These are phyloP conservation scores for Magnolia officinalis DNA, from an alignment of 164 flowering plant species.

Conservation along the genomic window DNA sequence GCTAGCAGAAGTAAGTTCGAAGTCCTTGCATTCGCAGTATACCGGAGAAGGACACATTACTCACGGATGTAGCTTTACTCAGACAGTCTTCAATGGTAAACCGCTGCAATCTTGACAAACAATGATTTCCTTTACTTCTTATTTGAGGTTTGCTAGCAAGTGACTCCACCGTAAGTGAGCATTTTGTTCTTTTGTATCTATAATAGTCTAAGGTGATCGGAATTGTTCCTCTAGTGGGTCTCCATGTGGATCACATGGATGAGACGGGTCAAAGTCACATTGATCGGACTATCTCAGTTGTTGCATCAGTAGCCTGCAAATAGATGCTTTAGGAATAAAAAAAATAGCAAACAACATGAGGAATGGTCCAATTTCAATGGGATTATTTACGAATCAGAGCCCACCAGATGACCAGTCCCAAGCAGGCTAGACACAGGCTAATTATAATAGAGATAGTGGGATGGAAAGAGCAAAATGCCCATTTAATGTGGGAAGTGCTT, in stretches of 20 bases:
- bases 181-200: not conserved
- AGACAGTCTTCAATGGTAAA: constrained; percentile 88
- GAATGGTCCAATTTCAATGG: not conserved
- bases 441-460: not conserved
- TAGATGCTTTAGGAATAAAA: too few species aligned
- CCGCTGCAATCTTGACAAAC: not conserved
- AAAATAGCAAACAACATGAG: not conserved
- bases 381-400: not conserved
- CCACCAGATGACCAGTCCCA: not conserved
- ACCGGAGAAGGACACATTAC: constrained; percentile 57
- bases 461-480: not conserved
- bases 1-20: constrained; percentile 24
- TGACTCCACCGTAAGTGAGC: too few species aligned
- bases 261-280: too few species aligned
- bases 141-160: too few species aligned
- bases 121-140: not conserved
- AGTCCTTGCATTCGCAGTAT: constrained; percentile 37
- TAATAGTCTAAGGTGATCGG: not conserved
- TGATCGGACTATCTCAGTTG: too few species aligned
- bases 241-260: not conserved
- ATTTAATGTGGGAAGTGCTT: not conserved
- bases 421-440: not conserved
- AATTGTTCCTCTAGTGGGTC: not conserved
- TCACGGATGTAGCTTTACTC: constrained; percentile 76
- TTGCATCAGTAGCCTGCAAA: too few species aligned